Base-by-base conservation (phyloP, 176 grass and related monocot genomes). In the Poa annua region DNA sequence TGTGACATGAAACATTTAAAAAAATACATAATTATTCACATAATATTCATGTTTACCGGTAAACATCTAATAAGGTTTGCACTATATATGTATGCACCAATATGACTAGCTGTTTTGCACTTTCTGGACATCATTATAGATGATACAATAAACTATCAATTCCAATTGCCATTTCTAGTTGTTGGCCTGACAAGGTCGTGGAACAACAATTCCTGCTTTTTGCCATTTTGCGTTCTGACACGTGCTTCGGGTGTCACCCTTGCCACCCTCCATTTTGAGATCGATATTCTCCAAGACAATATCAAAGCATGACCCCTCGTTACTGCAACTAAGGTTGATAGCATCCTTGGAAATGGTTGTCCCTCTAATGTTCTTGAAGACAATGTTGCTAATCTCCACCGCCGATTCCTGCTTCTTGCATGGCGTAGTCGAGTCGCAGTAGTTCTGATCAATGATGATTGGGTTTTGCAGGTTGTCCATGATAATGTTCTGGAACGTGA, bases 391-490 rank as follows among this genome's bases (percentile, higher is more conserved):
- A 6, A 94, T 71, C 83, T 85, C 78, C 19, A 97, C 92, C 0
- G 92, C 95, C 0, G 90, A 82, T 2, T 32, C 29, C 78, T 86
- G 69, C 22, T 1, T 14, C 20, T 85, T 47, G 59, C 88, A 90
- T 11, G 85, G 81, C 6, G 1, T 82, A 3, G 39, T 25, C 16
- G 61, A 57, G 49, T 90, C 91, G 2, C 91, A 93, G 50, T 90
- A 93, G 79, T 76, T 76, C 32, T 93, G 91, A 4, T 93, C 85
- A 47, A 93, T 90, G 29, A 90, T 83, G 13, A 93, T 93, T 1
- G 91, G 91, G 19, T 90, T 90, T n/a, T 76, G 4, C 2, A 93
- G 88, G 0, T 2, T 19, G 41, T 80, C 12, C 91, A 93, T 90
- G n/a, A 71, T 9, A 11, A 93, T 88, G 64, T 93, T 93, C 10